Conservation (phyloP, 805 yeast species). For the Yamadazyma endophytica region DNA sequence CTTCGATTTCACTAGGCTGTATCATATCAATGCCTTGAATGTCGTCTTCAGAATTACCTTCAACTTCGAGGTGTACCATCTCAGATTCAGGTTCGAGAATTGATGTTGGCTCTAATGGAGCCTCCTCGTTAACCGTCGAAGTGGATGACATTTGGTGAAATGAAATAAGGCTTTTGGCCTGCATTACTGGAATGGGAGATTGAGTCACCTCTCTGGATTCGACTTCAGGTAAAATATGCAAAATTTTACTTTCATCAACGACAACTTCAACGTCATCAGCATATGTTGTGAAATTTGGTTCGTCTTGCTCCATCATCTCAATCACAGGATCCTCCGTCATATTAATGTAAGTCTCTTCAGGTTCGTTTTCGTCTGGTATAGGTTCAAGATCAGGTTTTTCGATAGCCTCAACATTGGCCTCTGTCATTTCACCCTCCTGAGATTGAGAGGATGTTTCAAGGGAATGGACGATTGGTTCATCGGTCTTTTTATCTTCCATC, state of each 20-base stretch:
- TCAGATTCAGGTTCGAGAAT: constrained; percentile 1
- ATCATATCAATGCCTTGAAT: neutral
- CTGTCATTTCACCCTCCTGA: neutral
- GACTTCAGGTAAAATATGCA: too few species aligned
- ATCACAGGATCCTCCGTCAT: constrained; percentile 1
- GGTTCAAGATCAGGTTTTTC: too few species aligned
- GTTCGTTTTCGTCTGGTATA: neutral
- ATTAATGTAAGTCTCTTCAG: constrained; percentile 1
- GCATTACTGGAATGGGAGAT: too few species aligned
- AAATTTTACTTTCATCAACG: constrained; percentile 1
- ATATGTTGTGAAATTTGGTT: too few species aligned
- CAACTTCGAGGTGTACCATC: neutral
- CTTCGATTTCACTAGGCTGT: too few species aligned
- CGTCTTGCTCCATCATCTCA: too few species aligned
- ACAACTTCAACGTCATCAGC: constrained; percentile 2
- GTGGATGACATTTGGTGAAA: too few species aligned
- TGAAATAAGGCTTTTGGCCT: neutral
- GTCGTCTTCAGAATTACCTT: neutral
- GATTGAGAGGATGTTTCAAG: too few species aligned
- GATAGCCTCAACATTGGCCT: neutral
- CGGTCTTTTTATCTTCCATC: too few species aligned
- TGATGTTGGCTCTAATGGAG: constrained; percentile 1
- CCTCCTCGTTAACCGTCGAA: too few species aligned
- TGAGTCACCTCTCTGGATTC: too few species aligned
- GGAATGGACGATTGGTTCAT: too few species aligned